Percentiles rank a stretch among this genome's conserved stretches.
Conservation (phyloP, 2,329 filamentous ascomycete genomes). For the Lasiodiplodia sp. region DNA sequence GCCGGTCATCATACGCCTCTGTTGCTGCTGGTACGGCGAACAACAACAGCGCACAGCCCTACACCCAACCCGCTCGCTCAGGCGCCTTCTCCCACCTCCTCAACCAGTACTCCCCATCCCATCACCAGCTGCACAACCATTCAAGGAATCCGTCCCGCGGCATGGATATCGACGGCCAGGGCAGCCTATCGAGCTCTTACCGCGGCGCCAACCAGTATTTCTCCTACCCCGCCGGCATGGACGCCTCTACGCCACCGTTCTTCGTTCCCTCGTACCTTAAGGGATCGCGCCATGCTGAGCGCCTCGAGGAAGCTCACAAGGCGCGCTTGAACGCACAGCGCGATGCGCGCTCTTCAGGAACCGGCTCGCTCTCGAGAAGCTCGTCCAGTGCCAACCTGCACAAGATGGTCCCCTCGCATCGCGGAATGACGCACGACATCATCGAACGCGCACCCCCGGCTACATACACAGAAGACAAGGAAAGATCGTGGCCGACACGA, state of each 20-base stretch:
- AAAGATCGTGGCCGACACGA: constrained; percentile 69
- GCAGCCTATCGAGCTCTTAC: constrained; percentile 16
- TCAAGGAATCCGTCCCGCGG: constrained; percentile 46
- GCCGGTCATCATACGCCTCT: constrained; percentile 68
- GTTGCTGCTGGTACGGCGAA: constrained; percentile 62
- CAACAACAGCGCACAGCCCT: constrained; percentile 43
- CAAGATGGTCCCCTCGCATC: constrained; percentile 70
- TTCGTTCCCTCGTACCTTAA: constrained; percentile 86
- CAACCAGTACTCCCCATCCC: constrained; percentile 48
- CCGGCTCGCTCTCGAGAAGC: constrained; percentile 60
- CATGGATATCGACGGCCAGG: constrained; percentile 44
- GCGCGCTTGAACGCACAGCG: constrained; percentile 53
- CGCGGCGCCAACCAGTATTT: constrained; percentile 24
- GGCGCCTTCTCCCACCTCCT: constrained; percentile 64
- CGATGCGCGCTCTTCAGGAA: constrained; percentile 52
- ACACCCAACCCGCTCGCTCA: constrained; percentile 44
- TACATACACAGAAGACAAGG: constrained; percentile 26
- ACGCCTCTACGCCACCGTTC: constrained; percentile 59
- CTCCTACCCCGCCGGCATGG: constrained; percentile 37
- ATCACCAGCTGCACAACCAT: constrained; percentile 35
- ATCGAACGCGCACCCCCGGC: constrained; percentile 72
- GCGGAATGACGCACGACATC: constrained; percentile 82
- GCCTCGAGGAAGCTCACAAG: constrained; percentile 72
- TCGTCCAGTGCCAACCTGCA: constrained; percentile 65
- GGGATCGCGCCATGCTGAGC: constrained; percentile 78